A percentile compares a stretch with the other conserved stretches of the same genome.
phyloP scores from a whole-genome alignment of 1,284 basidiomycete genomes.

The Trametes versicolor region DNA sequence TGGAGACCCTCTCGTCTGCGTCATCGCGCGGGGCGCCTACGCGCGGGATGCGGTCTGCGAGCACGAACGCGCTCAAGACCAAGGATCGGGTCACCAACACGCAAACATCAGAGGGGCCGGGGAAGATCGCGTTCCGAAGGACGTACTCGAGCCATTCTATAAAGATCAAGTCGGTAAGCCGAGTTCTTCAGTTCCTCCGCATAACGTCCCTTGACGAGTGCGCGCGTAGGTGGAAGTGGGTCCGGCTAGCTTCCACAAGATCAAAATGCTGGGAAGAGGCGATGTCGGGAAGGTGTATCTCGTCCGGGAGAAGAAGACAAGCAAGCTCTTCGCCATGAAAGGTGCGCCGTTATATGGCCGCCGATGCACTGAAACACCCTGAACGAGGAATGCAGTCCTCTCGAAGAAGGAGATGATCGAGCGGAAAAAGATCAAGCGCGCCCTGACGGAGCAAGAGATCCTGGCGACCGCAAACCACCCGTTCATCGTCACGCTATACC shows the following conservation, averaged over 20 bases:
- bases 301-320: conserved; percentile 94
- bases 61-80: conserved; percentile 44
- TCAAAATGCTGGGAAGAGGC: conserved; percentile 95
- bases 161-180: conserved; percentile 86
- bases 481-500: conserved; percentile 97
- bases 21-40: conserved; percentile 65
- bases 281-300: conserved; percentile 97
- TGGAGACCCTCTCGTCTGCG: conserved; percentile 78
- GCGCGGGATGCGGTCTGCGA: conserved; percentile 40
- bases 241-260: conserved; percentile 91
- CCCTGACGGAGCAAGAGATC: conserved; percentile 96
- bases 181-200: conserved; percentile 23
- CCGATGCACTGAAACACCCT: conserved; percentile 11
- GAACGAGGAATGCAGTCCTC: conserved; percentile 65
- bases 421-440: conserved; percentile 97
- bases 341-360: conserved; percentile 58
- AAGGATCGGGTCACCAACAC: conserved; percentile 57
- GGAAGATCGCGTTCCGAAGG: conserved; percentile 83
- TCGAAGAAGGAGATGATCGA: conserved; percentile 99
- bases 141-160: conserved; percentile 99
- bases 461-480: conserved; percentile 96
- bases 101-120: conserved; percentile 55
- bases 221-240: conserved; percentile 83
- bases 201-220: conserved; percentile 24
- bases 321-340: conserved; percentile 97